These are phyloP conservation scores for Lanzia echinophila DNA, from an alignment of 2,329 filamentous ascomycete genomes.

Conservation along the genomic window DNA sequence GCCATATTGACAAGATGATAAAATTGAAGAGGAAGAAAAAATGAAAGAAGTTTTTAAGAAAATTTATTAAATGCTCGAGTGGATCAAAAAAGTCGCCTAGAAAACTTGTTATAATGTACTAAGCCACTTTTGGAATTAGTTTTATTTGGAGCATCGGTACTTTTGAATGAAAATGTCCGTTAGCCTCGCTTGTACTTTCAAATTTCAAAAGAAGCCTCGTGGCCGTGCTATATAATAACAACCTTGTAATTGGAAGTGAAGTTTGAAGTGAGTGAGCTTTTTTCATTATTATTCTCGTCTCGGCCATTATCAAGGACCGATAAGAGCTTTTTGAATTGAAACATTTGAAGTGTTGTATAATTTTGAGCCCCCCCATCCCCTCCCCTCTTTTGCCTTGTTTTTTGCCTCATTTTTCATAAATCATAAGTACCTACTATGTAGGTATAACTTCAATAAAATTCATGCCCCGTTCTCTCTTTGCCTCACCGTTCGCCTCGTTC, in stretches of 20 bases:
- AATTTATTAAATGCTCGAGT: neutral
- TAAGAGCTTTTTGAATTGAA: too few relatives aligned
- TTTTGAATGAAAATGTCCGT: too few relatives aligned
- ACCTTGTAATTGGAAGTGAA: too few relatives aligned
- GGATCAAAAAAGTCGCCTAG: slow-evolving; percentile 7
- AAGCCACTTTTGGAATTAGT: neutral
- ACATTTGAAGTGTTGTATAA: too few relatives aligned
- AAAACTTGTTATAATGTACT: neutral
- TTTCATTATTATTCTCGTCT: too few relatives aligned
- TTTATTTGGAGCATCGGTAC: too few relatives aligned
- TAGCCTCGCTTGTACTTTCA: too few relatives aligned
- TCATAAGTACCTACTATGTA: neutral
- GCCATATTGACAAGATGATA: slow-evolving; percentile 17
- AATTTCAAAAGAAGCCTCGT: too few relatives aligned
- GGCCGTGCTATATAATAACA: too few relatives aligned
- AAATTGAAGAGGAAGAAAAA: neutral
- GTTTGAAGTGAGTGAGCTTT: too few relatives aligned
- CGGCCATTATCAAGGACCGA: too few relatives aligned
- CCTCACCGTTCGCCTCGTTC: slow-evolving; percentile 6
- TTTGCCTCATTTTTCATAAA: neutral
- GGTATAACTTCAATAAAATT: neutral
- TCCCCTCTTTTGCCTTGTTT: slow-evolving; percentile 2
- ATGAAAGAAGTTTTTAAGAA: slow-evolving; percentile 1
- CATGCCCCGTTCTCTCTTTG: neutral
- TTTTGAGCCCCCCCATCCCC: neutral